A percentile compares a stretch with the other conserved stretches of the same genome.
Conservation (phyloP, 2,329 filamentous ascomycete species). For the Microdochium trichocladiopsis region DNA sequence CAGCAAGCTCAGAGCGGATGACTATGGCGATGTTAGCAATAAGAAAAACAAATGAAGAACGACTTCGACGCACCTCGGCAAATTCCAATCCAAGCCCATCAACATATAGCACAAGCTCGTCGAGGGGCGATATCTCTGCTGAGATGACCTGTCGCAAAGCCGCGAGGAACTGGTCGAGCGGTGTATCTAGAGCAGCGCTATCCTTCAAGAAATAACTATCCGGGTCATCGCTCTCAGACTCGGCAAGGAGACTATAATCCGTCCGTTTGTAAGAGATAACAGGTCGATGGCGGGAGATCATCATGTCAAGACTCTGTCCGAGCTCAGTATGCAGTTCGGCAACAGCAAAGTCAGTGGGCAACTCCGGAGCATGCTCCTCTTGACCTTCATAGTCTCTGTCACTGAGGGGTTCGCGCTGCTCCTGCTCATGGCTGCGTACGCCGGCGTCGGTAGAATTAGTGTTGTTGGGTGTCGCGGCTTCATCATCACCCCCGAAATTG, state of each 20-base stretch:
- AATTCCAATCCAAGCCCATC: constrained; percentile 24
- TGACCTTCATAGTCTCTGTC: too few species aligned
- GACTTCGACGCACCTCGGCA: constrained; percentile 18
- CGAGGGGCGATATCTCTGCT: constrained; percentile 23
- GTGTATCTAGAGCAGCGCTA: constrained; percentile 14
- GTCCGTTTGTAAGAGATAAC: constrained; percentile 20
- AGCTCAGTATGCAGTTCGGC: background rate
- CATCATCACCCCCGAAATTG: too few species aligned
- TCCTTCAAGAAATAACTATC: constrained; percentile 23
- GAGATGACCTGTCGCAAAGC: constrained; percentile 21
- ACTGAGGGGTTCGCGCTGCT: too few species aligned
- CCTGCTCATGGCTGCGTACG: too few species aligned
- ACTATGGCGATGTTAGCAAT: constrained; percentile 15
- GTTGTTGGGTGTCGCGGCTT: too few species aligned
- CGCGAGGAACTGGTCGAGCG: constrained; percentile 16
- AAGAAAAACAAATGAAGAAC: background rate
- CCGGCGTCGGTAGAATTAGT: too few species aligned
- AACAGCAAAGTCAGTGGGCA: too few species aligned
- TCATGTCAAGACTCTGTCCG: constrained; percentile 10
- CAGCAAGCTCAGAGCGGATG: constrained; percentile 18
- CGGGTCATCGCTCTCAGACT: constrained; percentile 21
- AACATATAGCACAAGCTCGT: constrained; percentile 22
- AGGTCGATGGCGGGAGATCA: constrained; percentile 17
- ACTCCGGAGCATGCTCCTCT: too few species aligned
- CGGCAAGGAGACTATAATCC: constrained; percentile 23